Evolutionary conservation across 306 rosid species (phyloP).

Genomic region (Begonia loranthoides): DNA sequence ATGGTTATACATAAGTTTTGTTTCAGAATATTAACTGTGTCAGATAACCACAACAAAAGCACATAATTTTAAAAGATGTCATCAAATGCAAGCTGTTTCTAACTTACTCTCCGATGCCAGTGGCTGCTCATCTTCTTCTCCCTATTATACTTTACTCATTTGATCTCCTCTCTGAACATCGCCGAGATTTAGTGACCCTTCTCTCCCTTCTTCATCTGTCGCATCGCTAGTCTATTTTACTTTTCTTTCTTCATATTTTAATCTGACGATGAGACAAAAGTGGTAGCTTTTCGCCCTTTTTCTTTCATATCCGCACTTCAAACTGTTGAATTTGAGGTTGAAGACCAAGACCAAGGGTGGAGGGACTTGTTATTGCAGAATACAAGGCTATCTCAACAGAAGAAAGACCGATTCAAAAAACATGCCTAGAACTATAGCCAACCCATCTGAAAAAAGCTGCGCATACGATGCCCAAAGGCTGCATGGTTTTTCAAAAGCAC

Average conservation of each 20-base stretch:
- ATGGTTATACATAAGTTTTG: too few relatives aligned
- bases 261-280: constrained; percentile 48
- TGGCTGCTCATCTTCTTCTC: constrained; percentile 2
- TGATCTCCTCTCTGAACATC: constrained; percentile 32
- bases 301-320: neutral
- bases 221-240: constrained; percentile 41
- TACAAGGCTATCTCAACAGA: too few relatives aligned
- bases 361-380: constrained; percentile 1
- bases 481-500: too few relatives aligned
- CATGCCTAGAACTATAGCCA: too few relatives aligned
- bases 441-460: too few relatives aligned
- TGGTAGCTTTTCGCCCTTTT: constrained; percentile 9
- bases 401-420: too few relatives aligned
- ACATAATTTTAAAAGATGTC: constrained; percentile 58
- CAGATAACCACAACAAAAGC: too few relatives aligned
- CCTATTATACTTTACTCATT: constrained; percentile 13
- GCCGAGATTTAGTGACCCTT: constrained; percentile 33
- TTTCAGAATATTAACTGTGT: too few relatives aligned
- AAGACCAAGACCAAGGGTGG: neutral
- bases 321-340: constrained; percentile 1
- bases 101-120: constrained; percentile 21
- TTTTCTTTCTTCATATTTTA: neutral
- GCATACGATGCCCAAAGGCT: too few relatives aligned
- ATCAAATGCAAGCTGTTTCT: constrained; percentile 30
- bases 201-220: constrained; percentile 11